Evolutionary conservation across 169 alveolate genomes (phyloP).

Genomic region (Plasmodium blacklocki): DNA sequence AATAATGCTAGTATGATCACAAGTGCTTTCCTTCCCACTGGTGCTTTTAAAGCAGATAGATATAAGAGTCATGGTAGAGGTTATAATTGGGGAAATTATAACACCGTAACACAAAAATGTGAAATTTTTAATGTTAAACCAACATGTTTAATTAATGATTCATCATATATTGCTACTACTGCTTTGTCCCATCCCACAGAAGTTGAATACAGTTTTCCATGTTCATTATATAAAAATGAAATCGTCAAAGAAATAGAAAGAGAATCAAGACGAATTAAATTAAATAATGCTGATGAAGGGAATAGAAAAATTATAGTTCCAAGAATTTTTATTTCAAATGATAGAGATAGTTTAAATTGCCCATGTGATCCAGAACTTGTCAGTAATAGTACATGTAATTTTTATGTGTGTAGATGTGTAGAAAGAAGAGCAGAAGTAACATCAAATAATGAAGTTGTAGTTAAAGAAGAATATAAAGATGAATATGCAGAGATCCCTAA

Average conservation of each 20-base stretch:
- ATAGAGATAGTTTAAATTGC: slow-evolving; percentile 39
- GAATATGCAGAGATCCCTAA: neutral
- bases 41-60: slow-evolving; percentile 55
- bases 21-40: slow-evolving; percentile 67
- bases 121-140: slow-evolving; percentile 78
- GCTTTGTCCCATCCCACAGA: slow-evolving; percentile 82
- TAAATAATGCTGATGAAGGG: slow-evolving; percentile 1
- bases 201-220: slow-evolving; percentile 80
- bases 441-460: slow-evolving; percentile 37
- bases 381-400: slow-evolving; percentile 26
- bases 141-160: slow-evolving; percentile 80
- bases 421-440: slow-evolving; percentile 39
- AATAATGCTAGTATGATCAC: slow-evolving; percentile 31
- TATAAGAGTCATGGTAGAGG: slow-evolving; percentile 81
- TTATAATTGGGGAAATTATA: slow-evolving; percentile 85
- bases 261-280: slow-evolving; percentile 2
- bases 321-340: slow-evolving; percentile 75
- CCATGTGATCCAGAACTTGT: slow-evolving; percentile 55
- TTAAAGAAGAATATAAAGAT: slow-evolving; percentile 29
- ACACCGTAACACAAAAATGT: slow-evolving; percentile 62
- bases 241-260: slow-evolving; percentile 24
- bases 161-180: slow-evolving; percentile 81
- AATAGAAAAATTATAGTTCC: slow-evolving; percentile 32
- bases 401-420: slow-evolving; percentile 52
- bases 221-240: slow-evolving; percentile 77